Conservation (phyloP, 306 rosid genomes). For the Ormosia semicastrata region DNA sequence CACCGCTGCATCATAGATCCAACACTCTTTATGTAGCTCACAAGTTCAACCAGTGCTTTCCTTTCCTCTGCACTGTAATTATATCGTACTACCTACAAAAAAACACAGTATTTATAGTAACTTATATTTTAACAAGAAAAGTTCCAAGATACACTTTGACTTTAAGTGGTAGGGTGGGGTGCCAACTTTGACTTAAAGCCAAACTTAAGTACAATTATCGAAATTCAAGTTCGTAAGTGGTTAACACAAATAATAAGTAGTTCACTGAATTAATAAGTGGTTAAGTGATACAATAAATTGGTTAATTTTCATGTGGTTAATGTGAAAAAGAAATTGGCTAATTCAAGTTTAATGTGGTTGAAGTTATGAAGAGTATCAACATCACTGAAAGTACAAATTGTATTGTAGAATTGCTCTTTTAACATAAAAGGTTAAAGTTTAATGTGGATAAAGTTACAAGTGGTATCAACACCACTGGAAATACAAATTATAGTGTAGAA, state of each 20-base stretch:
- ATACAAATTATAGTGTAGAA: slow-evolving; percentile 15
- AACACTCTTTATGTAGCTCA: slow-evolving; percentile 91
- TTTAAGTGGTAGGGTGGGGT: not conserved
- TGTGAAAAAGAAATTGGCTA: not conserved
- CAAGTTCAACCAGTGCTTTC: slow-evolving; percentile 87
- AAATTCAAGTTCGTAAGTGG: not conserved
- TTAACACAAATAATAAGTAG: not conserved
- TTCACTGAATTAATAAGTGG: not conserved
- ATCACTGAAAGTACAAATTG: not conserved
- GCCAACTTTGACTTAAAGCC: slow-evolving; percentile 10
- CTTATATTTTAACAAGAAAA: slow-evolving; percentile 12
- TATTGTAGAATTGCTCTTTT: not conserved
- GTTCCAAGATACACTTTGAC: not conserved
- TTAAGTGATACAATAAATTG: not conserved
- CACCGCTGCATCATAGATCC: slow-evolving; percentile 96
- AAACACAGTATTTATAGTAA: slow-evolving; percentile 7
- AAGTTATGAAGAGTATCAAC: slow-evolving; percentile 21
- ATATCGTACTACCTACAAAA: slow-evolving; percentile 84
- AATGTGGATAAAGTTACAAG: not conserved
- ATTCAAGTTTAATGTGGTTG: not conserved
- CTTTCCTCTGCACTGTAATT: slow-evolving; percentile 90
- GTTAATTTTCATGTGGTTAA: not conserved
- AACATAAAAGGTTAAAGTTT: slow-evolving; percentile 11
- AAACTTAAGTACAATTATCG: not conserved
- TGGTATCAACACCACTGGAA: not conserved